Evolutionary conservation across 1,284 basidiomycete species (phyloP).

Genomic region (Mycena citricolor): DNA sequence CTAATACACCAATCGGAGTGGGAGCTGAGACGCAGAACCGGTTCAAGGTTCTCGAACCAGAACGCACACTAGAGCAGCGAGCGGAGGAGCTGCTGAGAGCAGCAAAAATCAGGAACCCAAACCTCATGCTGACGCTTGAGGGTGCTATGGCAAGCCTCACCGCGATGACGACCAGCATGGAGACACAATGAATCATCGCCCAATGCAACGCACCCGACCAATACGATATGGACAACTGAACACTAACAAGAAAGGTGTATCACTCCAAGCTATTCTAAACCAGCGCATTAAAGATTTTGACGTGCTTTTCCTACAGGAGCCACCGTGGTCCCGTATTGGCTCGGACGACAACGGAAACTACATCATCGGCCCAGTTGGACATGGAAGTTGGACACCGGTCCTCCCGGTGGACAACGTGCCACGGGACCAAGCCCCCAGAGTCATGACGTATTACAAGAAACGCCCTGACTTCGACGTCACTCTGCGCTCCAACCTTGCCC

Average conservation of each 20-base stretch:
- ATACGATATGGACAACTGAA: constrained; percentile 28
- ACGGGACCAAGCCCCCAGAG: constrained; percentile 16
- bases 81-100: too few relatives aligned
- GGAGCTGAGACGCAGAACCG: constrained; percentile 5
- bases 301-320: constrained; percentile 30
- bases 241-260: constrained; percentile 17
- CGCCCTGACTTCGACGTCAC: constrained; percentile 26
- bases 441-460: constrained; percentile 23
- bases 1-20: too few relatives aligned
- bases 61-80: too few relatives aligned
- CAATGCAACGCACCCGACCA: too few relatives aligned
- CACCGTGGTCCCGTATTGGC: constrained; percentile 28
- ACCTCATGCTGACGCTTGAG: too few relatives aligned
- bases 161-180: too few relatives aligned
- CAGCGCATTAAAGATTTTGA: constrained; percentile 22
- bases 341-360: constrained; percentile 13
- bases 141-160: too few relatives aligned
- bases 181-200: too few relatives aligned
- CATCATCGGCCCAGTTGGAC: constrained; percentile 19
- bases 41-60: not conserved
- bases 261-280: constrained; percentile 25
- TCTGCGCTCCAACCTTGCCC: constrained; percentile 27
- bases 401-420: constrained; percentile 19
- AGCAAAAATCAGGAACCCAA: too few relatives aligned
- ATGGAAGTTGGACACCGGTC: constrained; percentile 26